These are phyloP conservation scores for Mycena haematopus DNA, from an alignment of 768 basidiomycete species.

Conservation along the genomic window DNA sequence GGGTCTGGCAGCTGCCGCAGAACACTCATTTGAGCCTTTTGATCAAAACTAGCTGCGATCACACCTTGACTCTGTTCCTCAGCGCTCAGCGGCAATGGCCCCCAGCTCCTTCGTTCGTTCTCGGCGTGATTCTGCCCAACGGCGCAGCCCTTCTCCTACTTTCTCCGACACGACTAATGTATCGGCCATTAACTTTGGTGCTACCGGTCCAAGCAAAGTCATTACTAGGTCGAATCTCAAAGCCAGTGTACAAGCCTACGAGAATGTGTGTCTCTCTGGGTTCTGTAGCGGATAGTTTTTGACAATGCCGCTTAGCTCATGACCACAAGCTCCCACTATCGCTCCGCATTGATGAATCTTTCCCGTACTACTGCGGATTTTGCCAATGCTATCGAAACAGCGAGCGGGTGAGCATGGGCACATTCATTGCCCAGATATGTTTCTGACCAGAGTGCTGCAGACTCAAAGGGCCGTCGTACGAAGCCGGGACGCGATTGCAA, in stretches of 20 bases:
- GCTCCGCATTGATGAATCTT: constrained; percentile 79
- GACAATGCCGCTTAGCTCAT: constrained; percentile 59
- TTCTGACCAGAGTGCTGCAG: constrained; percentile 42
- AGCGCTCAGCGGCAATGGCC: constrained; percentile 7
- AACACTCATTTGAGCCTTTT: not conserved
- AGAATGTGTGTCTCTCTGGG: constrained; percentile 62
- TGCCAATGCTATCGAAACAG: constrained; percentile 85
- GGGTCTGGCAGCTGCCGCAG: not conserved
- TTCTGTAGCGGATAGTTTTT: not conserved
- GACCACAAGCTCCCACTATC: constrained; percentile 77
- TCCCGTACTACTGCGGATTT: constrained; percentile 84
- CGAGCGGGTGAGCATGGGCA: constrained; percentile 58
- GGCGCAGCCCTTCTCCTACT: constrained; percentile 76
- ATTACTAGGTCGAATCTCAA: constrained; percentile 83
- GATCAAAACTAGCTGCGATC: not conserved
- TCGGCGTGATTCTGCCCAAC: constrained; percentile 48
- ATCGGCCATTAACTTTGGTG: constrained; percentile 79
- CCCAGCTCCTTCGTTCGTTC: constrained; percentile 52
- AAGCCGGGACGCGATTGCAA: constrained; percentile 81
- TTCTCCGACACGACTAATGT: constrained; percentile 83
- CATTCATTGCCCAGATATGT: not conserved
- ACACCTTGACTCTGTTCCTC: constrained; percentile 14
- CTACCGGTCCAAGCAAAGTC: constrained; percentile 78
- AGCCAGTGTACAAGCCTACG: constrained; percentile 78
- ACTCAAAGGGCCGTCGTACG: constrained; percentile 80